Conservation (phyloP, 306 rosid genomes). For the Oxytropis ochrocephala region DNA sequence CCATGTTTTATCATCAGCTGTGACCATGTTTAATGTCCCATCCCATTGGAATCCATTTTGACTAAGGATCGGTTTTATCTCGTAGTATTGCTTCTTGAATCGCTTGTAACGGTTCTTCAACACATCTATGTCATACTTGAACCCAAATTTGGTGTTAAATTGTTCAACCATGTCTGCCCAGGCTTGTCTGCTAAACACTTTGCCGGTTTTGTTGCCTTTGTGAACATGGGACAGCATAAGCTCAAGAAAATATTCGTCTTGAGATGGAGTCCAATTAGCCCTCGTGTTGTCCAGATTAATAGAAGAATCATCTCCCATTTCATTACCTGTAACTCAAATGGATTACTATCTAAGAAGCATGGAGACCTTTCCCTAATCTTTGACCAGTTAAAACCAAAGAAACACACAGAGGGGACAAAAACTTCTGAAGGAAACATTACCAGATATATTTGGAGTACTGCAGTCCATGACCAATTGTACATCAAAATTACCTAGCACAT, state of each 20-base stretch:
- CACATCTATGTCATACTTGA: slow-evolving; percentile 43
- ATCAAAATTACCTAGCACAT: not conserved
- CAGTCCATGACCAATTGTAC: not conserved
- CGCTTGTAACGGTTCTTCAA: slow-evolving; percentile 50
- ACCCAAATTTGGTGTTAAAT: slow-evolving; percentile 43
- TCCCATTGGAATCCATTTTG: slow-evolving; percentile 48
- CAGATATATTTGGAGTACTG: not conserved
- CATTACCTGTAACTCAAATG: slow-evolving; percentile 28
- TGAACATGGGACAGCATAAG: slow-evolving; percentile 44
- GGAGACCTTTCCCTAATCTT: not conserved
- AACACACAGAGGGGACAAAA: not conserved
- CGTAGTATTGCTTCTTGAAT: slow-evolving; percentile 52
- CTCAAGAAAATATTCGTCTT: slow-evolving; percentile 44
- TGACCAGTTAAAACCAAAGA: not conserved
- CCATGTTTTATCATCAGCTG: slow-evolving; percentile 30
- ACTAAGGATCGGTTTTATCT: slow-evolving; percentile 37
- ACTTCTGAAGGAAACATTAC: not conserved
- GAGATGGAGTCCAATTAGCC: slow-evolving; percentile 55
- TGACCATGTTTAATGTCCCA: slow-evolving; percentile 25
- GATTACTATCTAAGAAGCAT: slow-evolving; percentile 6
- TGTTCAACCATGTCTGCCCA: slow-evolving; percentile 49
- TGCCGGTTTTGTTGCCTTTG: slow-evolving; percentile 41
- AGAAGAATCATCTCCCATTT: slow-evolving; percentile 35
- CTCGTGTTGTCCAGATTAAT: slow-evolving; percentile 26
- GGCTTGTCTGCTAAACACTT: slow-evolving; percentile 33